phyloP scores from a whole-genome alignment of 192 early-diverging fungal species.

The Backusella mclennaniae region DNA sequence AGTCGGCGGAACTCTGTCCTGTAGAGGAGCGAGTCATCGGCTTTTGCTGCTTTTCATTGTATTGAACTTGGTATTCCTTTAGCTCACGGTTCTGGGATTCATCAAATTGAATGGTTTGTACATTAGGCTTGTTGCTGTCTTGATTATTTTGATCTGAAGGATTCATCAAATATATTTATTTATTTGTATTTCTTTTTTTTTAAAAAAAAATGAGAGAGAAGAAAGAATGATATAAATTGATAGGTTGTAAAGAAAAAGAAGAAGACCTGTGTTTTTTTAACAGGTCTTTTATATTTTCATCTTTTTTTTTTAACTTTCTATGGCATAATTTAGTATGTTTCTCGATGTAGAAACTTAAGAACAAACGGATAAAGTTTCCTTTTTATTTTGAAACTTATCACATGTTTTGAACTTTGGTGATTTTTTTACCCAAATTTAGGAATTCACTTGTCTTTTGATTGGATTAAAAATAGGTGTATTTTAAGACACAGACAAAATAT shows the following conservation, averaged over 20 bases:
- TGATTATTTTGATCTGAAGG: neutral
- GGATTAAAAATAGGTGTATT: neutral
- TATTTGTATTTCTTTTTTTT: neutral
- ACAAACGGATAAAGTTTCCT: neutral
- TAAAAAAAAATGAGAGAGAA: neutral
- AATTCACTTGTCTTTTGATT: neutral
- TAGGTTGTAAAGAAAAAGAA: neutral
- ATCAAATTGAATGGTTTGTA: constrained; percentile 10
- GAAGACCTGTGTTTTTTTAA: neutral
- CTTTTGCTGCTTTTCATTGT: constrained; percentile 19
- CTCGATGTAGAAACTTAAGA: neutral
- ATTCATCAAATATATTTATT: neutral
- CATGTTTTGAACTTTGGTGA: neutral
- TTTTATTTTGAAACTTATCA: neutral
- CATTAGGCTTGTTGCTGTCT: neutral
- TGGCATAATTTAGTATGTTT: constrained; percentile 1
- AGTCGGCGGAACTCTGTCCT: constrained; percentile 15
- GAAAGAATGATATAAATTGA: neutral
- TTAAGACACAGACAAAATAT: neutral
- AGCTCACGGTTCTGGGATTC: constrained; percentile 11
- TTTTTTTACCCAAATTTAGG: neutral
- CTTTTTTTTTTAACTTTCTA: neutral
- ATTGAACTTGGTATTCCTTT: constrained; percentile 12
- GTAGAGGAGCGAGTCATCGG: constrained; percentile 11
- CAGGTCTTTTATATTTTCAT: neutral